Base-by-base conservation (phyloP, 192 early-diverging fungal species). In the Martensiomyces pterosporus region DNA sequence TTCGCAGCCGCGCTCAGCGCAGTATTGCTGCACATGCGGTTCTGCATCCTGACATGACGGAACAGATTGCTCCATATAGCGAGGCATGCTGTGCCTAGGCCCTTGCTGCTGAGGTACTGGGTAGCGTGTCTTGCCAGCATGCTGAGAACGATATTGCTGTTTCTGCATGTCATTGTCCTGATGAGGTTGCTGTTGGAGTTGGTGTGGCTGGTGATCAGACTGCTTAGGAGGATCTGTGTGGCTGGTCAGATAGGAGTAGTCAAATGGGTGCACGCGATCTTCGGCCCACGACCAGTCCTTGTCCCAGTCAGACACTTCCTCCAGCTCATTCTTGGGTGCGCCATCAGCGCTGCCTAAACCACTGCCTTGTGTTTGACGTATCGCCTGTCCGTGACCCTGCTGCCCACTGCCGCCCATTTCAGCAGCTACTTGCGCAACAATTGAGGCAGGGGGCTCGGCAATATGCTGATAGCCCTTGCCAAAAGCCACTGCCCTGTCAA, bases 261-360 rank as follows among this genome's bases (percentile, higher is more conserved):
- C 72, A 22, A 75, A 36, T 10, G 72, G 72, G 25, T 75, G 72
- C 1, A 75, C 72, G 13, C 72, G 72, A 29, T 75, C 49, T 4
- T 49, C 42, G 18, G 72, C 72, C 72, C 72, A 75, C 9, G 65
- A 56, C 72, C 72, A 75, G 42, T 75, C 72, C 32, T 75, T 75
- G n/a, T 75, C 57, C 72, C 72, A 75, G 42, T 75, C 72, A 0
- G 72, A 39, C 14, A 75, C 65, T 44, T 75, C 72, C 10, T 43
- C 52, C 9, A 12, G 21, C 19, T 25, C 22, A 29, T 48, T 27
- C 12, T 51, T 23, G 3, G 5, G 36, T 22, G 9, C 8, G n/a
- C 14, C 43, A 15, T 19, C 15, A 7, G 24, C 25, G 10, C 35
- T 43, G 24, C 14, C 25, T n/a, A n/a, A n/a, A n/a, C n/a, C n/a